Percentiles rank a stretch among this genome's conserved stretches.
phyloP scores from a whole-genome alignment of 2,329 filamentous ascomycete species.

The Aspergillus alliaceus region DNA sequence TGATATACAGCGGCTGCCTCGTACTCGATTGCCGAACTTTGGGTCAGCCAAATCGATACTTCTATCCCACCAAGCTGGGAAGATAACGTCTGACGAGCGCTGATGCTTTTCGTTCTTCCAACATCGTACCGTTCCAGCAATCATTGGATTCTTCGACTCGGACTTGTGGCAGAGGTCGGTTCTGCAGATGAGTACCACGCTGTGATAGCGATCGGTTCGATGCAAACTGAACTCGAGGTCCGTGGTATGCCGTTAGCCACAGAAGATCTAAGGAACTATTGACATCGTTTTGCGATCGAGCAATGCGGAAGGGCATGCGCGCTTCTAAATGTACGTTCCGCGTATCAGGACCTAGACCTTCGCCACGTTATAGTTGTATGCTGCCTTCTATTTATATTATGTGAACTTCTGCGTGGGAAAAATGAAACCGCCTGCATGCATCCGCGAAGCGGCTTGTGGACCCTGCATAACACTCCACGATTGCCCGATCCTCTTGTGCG shows the following conservation, averaged over 20 bases:
- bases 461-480: not conserved
- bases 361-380: constrained; percentile 20
- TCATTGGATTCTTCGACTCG: constrained; percentile 14
- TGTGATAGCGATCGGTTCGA: constrained; percentile 22
- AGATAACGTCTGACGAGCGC: constrained; percentile 15
- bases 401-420: constrained; percentile 25
- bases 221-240: constrained; percentile 17
- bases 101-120: constrained; percentile 22
- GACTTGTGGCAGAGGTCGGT: constrained; percentile 18
- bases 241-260: constrained; percentile 6
- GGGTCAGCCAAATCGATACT: too few relatives aligned
- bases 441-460: constrained; percentile 20
- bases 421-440: constrained; percentile 21
- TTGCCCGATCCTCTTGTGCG: not conserved
- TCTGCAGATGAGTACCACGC: constrained; percentile 26
- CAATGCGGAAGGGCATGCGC: constrained; percentile 24
- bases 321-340: constrained; percentile 14
- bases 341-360: constrained; percentile 14
- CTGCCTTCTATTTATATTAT: constrained; percentile 25
- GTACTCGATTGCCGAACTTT: too few relatives aligned
- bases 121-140: constrained; percentile 10
- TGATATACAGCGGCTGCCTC: not conserved
- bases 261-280: not conserved
- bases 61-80: too few relatives aligned
- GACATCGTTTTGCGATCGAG: constrained; percentile 23